phyloP scores from a whole-genome alignment of 2,329 filamentous ascomycete species.

The Annulohypoxylon truncatum region DNA sequence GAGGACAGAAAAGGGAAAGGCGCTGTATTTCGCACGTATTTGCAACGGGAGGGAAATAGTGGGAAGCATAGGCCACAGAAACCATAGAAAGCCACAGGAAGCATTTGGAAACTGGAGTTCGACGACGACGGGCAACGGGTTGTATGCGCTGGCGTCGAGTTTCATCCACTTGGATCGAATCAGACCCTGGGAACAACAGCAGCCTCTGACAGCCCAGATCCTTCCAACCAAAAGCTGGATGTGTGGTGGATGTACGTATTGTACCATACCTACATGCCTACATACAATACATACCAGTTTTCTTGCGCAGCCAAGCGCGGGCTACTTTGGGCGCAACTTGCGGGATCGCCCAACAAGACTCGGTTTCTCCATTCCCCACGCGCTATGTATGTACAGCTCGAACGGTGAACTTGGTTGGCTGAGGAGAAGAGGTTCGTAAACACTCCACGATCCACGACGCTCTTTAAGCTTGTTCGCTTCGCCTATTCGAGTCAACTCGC shows the following conservation, averaged over 20 bases:
- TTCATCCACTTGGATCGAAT: constrained; percentile 50
- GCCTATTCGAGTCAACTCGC: constrained; percentile 39
- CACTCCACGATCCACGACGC: constrained; percentile 28
- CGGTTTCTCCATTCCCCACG: constrained; percentile 44
- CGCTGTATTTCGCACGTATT: constrained; percentile 32
- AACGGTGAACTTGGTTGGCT: constrained; percentile 29
- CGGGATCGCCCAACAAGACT: constrained; percentile 46
- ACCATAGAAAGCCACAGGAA: constrained; percentile 19
- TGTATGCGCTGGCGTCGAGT: constrained; percentile 50
- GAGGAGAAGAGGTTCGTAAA: constrained; percentile 36
- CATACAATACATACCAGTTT: constrained; percentile 1
- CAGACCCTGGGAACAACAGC: constrained; percentile 43
- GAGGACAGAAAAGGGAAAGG: constrained; percentile 28
- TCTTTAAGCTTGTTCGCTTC: constrained; percentile 31
- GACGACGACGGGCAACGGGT: constrained; percentile 39
- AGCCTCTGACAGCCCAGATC: constrained; percentile 46
- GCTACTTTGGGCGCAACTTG: constrained; percentile 44
- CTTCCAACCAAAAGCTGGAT: constrained; percentile 42
- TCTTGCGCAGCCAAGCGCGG: constrained; percentile 46
- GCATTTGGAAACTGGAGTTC: constrained; percentile 36
- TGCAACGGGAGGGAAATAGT: background rate
- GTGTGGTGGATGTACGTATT: constrained; percentile 6
- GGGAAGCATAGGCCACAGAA: background rate
- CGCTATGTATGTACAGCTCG: constrained; percentile 29
- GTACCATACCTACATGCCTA: background rate